phyloP scores from a whole-genome alignment of 1,284 basidiomycete species.

The Austroboletus rostrupii region DNA sequence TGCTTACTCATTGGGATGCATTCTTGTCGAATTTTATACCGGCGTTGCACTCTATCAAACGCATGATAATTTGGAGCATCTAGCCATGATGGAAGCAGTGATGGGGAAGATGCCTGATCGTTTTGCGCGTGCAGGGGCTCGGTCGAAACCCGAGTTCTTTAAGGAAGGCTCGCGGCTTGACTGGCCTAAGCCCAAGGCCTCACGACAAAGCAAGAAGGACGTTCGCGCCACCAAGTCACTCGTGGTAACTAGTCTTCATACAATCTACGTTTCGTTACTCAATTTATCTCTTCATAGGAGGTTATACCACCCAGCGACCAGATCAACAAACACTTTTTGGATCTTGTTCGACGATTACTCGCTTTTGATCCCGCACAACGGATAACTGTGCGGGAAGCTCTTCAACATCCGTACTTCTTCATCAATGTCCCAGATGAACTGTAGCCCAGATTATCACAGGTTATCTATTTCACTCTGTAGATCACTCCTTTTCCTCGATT shows the following conservation, averaged over 20 bases:
- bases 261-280: conserved; percentile 3
- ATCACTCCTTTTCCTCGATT: conserved; percentile 26
- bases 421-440: conserved; percentile 57
- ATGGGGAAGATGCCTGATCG: conserved; percentile 95
- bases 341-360: conserved; percentile 84
- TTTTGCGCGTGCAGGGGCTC: conserved; percentile 68
- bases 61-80: conserved; percentile 97
- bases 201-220: conserved; percentile 90
- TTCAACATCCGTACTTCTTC: conserved; percentile 83
- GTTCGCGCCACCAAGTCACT: conserved; percentile 84
- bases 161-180: conserved; percentile 80
- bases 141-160: conserved; percentile 90
- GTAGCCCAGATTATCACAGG: conserved; percentile 36
- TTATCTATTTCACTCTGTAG: conserved; percentile 37
- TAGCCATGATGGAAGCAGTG: conserved; percentile 99
- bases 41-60: conserved; percentile 98
- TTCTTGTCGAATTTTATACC: conserved; percentile 97
- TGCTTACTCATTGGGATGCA: conserved; percentile 97
- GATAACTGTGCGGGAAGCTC: conserved; percentile 82
- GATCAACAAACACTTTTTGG: conserved; percentile 78
- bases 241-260: conserved; percentile 45
- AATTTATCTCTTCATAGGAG: conserved; percentile 47
- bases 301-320: conserved; percentile 75
- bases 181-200: conserved; percentile 86
- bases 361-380: conserved; percentile 89